These are phyloP conservation scores for Tricharina praecox DNA, from an alignment of 495 filamentous ascomycete genomes.

Conservation along the genomic window DNA sequence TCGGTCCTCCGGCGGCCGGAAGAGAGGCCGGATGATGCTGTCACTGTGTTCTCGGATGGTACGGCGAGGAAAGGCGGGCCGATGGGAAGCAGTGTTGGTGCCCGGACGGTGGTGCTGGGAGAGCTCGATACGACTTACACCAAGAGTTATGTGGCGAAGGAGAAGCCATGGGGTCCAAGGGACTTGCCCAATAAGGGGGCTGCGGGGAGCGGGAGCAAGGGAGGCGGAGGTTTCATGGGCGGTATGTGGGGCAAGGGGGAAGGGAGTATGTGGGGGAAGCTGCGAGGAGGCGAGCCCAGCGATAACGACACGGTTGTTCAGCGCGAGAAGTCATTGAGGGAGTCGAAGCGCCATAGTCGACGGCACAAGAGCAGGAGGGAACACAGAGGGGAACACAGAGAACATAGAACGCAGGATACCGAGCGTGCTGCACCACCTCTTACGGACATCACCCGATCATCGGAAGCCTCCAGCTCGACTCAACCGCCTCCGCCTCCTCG, in stretches of 20 bases:
- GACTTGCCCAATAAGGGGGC: constrained; percentile 5
- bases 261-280: constrained; percentile 18
- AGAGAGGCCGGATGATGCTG: constrained; percentile 20
- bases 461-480: background rate
- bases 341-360: background rate
- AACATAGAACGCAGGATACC: background rate
- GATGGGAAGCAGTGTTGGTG: constrained; percentile 9
- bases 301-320: constrained; percentile 5
- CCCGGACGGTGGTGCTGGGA: constrained; percentile 23
- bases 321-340: constrained; percentile 2
- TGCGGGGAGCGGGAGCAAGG: background rate
- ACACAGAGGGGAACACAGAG: background rate
- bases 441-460: background rate
- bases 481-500: too few relatives aligned
- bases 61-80: constrained; percentile 20
- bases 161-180: constrained; percentile 17
- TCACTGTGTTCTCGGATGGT: constrained; percentile 26
- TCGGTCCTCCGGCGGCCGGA: constrained; percentile 65
- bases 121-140: constrained; percentile 26
- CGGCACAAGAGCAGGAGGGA: background rate
- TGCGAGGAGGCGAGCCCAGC: constrained; percentile 14
- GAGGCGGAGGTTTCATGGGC: constrained; percentile 8
- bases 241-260: constrained; percentile 19
- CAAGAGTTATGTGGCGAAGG: constrained; percentile 9
- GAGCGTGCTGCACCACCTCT: constrained; percentile 2